Base-by-base conservation (phyloP, 257 asterid species). In the Lavandula angustifolia region DNA sequence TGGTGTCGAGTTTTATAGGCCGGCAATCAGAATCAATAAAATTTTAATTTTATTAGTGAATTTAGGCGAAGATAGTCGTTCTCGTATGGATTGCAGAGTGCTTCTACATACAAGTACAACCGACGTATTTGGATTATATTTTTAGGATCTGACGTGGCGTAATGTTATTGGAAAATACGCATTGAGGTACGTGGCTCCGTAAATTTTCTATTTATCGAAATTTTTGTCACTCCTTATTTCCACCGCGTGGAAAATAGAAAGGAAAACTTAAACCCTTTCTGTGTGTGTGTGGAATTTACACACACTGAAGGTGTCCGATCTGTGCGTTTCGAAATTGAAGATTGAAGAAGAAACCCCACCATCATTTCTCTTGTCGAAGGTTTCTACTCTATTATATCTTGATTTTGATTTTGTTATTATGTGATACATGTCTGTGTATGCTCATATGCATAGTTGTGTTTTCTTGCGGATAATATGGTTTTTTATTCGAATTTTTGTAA, bases 221-320 rank as follows among this genome's bases (percentile, higher is more conserved):
- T 66, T 54, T 53, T 29, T 27, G 17, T 6, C 4, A 0, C 40
- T 44, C 58, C 18, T 27, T 33, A 50, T 47, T 40, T 43, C 18
- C 76, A 13, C 51, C 50, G 62, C 17, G 51, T 22, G 29, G 3
- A 51, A n/a, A n/a, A 22, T 4, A 12, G 13, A 11, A 31, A 5
- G 13, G 22, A 64, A 68, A 54, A 29, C 75, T 60, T 68, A 77
- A 77, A 74, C 77, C 71, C 72, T 37, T 14, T 34, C 35, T 66
- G 68, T 68, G 62, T 53, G 59, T 50, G 59, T 22, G 4, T 41
- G 74, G 38, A 58, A 53, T 49, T 70, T 50, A 46, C 74, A 60
- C 75, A 43, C 71, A 64, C 74, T 65, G 68, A 66, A 64, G 67
- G 74, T 46, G 65, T 27, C 56, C 62, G 79, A 77, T 77, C 79